Base-by-base conservation (phyloP, 164 flowering plant genomes). In the Euptelea pleiosperma region DNA sequence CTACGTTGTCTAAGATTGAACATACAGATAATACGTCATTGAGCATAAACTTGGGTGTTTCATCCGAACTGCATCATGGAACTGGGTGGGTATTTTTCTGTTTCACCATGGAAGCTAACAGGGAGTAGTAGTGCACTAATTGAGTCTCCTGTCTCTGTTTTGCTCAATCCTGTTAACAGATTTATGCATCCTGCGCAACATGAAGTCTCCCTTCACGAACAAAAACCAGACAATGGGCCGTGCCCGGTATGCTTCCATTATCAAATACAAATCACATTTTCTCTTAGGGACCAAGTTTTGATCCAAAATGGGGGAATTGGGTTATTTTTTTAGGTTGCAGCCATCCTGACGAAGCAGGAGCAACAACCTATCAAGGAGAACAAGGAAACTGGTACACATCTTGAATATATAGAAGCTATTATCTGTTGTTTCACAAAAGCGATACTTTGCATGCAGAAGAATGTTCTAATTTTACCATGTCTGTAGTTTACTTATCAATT, bases 221-320 rank as follows among this genome's bases (percentile, higher is more conserved):
- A 69, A 48, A 64, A 61, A 55, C 36, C 63, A 45, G 70, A 63
- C 12, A 66, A 51, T 56, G 55, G 55, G 50, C 2, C 57, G 53
- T 61, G 34, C 15, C 62, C 18, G 30, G 86, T 81, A 71, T 55
- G 73, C 63, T 51, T 62, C 39, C n/a, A 40, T 33, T 30, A 30
- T 21, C 50, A 16, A 28, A 30, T 64, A 19, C 12, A 50, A 55
- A 14, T 25, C 14, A 14, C 11, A 21, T 54, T 50, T 29, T 28
- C n/a, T 36, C 30, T 14, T 2, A n/a, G 30, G 42, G 2, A 29
- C 0, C n/a, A 4, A 16, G 12, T 28, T 25, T 10, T 52, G 29
- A 54, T 26, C 9, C 8, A 35, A 57, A 44, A 7, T 36, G 48
- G 16, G 45, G 62, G 33, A n/a, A 26, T 66, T 55, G 57, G 45